Base-by-base conservation (phyloP, 2,329 filamentous ascomycete genomes). In the Sporothrix schenckii region DNA sequence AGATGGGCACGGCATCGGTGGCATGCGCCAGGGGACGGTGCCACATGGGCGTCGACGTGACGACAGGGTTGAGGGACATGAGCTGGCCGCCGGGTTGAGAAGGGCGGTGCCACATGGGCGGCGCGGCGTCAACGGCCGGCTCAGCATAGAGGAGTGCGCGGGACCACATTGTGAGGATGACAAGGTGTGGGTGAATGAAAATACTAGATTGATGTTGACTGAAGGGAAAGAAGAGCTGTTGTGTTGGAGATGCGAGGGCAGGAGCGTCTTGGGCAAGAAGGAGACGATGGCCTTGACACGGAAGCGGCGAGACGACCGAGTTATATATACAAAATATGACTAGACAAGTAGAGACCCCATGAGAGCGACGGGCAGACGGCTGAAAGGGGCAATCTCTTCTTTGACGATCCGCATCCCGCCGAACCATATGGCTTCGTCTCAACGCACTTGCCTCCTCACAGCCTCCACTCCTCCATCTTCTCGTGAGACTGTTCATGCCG, bases 91-190 rank as follows among this genome's bases (percentile, higher is more conserved):
- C 54, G 4, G 63, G n/a, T 39, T 30, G 50, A 7, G 68, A 13
- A 9, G 63, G 71, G 30, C 71, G 68, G 65, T 70, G 47, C 71
- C 68, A 70, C 71, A 72, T 70, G 30, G 68, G 71, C 56, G 71
- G 68, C 3, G 71, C 68, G 27, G 68, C 58, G n/a, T 70, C 68
- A 13, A 41, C 65, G 44, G 66, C n/a, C 63, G 24, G 71, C 52
- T 72, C 54, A 24, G 68, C 50, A 68, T 66, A 72, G 65, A 70
- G 13, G 47, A 70, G 68, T 21, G 47, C 49, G 50, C 68, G 71
- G 19, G 69, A 54, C 69, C 63, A 70, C 69, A 70, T 70, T 6
- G 27, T 70, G 50, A 47, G 2, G 34, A 13, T 4, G 49, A 49
- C 11, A 30, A 13, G 14, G n/a, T 3, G 34, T 21, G 6, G n/a